Evolutionary conservation across 164 flowering plant genomes (phyloP).

Genomic region (Vitis rotundifolia): DNA sequence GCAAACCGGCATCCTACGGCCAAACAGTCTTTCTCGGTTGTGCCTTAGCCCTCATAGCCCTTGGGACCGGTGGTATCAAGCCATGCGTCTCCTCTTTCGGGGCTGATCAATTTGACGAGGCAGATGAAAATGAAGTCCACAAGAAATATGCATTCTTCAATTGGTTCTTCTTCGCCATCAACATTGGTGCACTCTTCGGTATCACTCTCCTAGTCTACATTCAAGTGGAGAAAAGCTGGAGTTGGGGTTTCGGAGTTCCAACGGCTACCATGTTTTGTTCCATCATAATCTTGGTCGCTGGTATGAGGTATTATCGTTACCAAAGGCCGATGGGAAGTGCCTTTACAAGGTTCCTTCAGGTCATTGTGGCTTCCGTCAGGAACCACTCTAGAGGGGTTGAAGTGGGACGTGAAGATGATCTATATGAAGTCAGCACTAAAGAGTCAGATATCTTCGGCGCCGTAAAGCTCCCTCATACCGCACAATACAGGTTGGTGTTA

Average conservation of each 20-base stretch:
- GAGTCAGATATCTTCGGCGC: slow-evolving; percentile 65
- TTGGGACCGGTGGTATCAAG: slow-evolving; percentile 70
- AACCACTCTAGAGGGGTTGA: slow-evolving; percentile 45
- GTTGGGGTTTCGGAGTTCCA: slow-evolving; percentile 63
- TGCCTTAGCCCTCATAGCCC: slow-evolving; percentile 58
- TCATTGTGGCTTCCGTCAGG: slow-evolving; percentile 42
- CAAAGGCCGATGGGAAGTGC: slow-evolving; percentile 79
- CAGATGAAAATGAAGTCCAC: slow-evolving; percentile 44
- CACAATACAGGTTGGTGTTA: slow-evolving; percentile 46
- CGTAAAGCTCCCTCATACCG: slow-evolving; percentile 49
- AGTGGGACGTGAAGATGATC: slow-evolving; percentile 11
- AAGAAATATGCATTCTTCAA: slow-evolving; percentile 68
- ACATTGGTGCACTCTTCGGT: slow-evolving; percentile 63
- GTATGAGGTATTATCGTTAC: slow-evolving; percentile 45
- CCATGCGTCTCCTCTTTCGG: slow-evolving; percentile 62
- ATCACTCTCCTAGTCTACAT: slow-evolving; percentile 56
- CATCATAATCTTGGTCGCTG: slow-evolving; percentile 35
- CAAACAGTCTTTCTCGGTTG: slow-evolving; percentile 47
- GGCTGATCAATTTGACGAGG: slow-evolving; percentile 68
- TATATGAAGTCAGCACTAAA: slow-evolving; percentile 51
- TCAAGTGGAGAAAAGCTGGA: slow-evolving; percentile 47
- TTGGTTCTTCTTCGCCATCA: slow-evolving; percentile 86
- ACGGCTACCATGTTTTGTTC: slow-evolving; percentile 39
- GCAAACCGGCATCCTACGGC: slow-evolving; percentile 36
- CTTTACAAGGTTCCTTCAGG: slow-evolving; percentile 73